A percentile compares a stretch with the other conserved stretches of the same genome.
phyloP scores from a whole-genome alignment of 805 yeast genomes.

The Candida koratica region DNA sequence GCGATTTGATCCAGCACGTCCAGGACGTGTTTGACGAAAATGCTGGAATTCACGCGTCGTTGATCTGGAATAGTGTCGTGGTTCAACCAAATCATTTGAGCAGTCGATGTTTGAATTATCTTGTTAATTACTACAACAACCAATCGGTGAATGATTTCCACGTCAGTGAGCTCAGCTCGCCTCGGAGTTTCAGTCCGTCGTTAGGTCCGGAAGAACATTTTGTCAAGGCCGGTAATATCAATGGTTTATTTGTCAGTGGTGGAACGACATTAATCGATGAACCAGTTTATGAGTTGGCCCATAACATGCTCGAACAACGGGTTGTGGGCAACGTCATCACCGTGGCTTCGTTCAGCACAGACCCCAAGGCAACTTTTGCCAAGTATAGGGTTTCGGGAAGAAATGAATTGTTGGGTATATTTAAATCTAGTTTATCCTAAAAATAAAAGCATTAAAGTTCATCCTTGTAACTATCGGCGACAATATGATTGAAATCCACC shows the following conservation, averaged over 20 bases:
- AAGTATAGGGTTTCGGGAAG: constrained; percentile 62
- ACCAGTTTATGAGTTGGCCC: constrained; percentile 54
- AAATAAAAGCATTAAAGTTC: constrained; percentile 16
- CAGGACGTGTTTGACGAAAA: constrained; percentile 63
- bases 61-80: constrained; percentile 63
- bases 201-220: no score
- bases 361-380: constrained; percentile 50
- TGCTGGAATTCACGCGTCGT: constrained; percentile 64
- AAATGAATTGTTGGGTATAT: constrained; percentile 58
- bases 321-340: constrained; percentile 49
- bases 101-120: constrained; percentile 51
- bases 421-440: constrained; percentile 1
- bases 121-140: constrained; percentile 37
- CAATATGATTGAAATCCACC: constrained; percentile 52
- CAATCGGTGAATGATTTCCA: constrained; percentile 23
- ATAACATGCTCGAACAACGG: constrained; percentile 34
- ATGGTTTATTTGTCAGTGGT: constrained; percentile 52
- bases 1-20: constrained; percentile 81
- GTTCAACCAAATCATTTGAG: constrained; percentile 65
- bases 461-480: constrained; percentile 50
- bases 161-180: constrained; percentile 17
- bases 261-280: constrained; percentile 69
- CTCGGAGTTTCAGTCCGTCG: constrained; percentile 13
- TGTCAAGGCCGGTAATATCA: constrained; percentile 5
- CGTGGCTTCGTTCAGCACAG: constrained; percentile 50